Conservation (phyloP, 495 filamentous ascomycete genomes). For the Penicillium egyptiacum region DNA sequence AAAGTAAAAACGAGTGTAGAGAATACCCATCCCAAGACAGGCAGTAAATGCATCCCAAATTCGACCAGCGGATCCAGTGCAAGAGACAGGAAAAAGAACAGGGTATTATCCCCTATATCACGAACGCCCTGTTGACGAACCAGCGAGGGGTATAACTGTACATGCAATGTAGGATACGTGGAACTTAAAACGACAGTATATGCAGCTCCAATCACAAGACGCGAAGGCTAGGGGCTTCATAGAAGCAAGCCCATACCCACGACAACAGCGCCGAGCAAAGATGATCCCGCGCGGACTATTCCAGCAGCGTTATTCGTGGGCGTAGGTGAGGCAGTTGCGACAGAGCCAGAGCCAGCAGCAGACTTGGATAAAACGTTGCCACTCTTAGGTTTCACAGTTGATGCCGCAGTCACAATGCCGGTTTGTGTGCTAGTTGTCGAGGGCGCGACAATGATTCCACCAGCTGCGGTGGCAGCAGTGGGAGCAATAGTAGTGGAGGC, state of each 20-base stretch:
- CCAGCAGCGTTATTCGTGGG: slow-evolving; percentile 23
- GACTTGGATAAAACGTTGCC: slow-evolving; percentile 10
- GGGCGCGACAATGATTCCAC: slow-evolving; percentile 35
- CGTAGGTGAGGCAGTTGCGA: slow-evolving; percentile 8
- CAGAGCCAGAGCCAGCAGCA: neutral
- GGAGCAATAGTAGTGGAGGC: slow-evolving; percentile 5
- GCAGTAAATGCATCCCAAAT: slow-evolving; percentile 10
- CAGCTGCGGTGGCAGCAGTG: slow-evolving; percentile 20
- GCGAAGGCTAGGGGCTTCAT: slow-evolving; percentile 7
- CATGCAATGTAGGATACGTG: slow-evolving; percentile 2
- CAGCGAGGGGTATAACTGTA: slow-evolving; percentile 2
- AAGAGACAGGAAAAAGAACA: neutral
- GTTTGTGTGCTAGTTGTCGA: slow-evolving; percentile 15
- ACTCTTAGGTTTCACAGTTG: slow-evolving; percentile 14
- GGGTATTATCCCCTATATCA: slow-evolving; percentile 2
- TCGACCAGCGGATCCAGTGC: slow-evolving; percentile 8
- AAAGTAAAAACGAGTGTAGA: slow-evolving; percentile 16
- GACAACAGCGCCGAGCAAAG: slow-evolving; percentile 18
- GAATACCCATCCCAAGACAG: slow-evolving; percentile 10
- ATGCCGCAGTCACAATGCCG: slow-evolving; percentile 23
- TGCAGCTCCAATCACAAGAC: neutral
- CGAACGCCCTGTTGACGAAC: neutral
- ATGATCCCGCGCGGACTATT: slow-evolving; percentile 17
- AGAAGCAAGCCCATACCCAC: slow-evolving; percentile 26
- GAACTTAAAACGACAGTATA: slow-evolving; percentile 9